These are phyloP conservation scores for Haplosporangium sp. DNA, from an alignment of 371 early-diverging fungal genomes.

Conservation along the genomic window DNA sequence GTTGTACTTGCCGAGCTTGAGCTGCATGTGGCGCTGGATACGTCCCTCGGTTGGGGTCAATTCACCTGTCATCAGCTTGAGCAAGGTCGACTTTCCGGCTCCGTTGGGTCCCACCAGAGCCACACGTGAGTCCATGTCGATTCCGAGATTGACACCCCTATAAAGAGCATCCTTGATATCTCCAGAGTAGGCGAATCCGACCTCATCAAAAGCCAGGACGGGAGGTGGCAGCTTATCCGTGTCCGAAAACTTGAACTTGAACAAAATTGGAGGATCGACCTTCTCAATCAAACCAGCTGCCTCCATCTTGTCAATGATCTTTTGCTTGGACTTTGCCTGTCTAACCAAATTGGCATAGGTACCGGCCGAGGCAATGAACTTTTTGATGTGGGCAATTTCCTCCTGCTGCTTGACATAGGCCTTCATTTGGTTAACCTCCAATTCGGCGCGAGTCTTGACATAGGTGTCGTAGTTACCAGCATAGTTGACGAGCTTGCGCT, in stretches of 20 bases:
- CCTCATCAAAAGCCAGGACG: constrained; percentile 93
- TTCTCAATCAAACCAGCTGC: constrained; percentile 97
- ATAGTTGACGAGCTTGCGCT: constrained; percentile 93
- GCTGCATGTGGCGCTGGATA: constrained; percentile 87
- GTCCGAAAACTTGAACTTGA: constrained; percentile 91
- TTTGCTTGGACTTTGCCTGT: constrained; percentile 98
- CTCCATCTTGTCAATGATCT: constrained; percentile 99
- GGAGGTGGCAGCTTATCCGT: constrained; percentile 96
- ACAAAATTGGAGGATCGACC: constrained; percentile 75
- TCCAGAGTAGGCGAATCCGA: constrained; percentile 93
- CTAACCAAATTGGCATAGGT: constrained; percentile 98
- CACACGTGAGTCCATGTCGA: constrained; percentile 97
- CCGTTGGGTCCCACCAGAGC: constrained; percentile 94
- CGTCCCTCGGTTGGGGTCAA: constrained; percentile 88
- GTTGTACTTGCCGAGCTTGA: constrained; percentile 97
- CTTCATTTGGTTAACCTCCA: constrained; percentile 97
- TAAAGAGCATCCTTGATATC: constrained; percentile 85
- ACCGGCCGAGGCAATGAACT: constrained; percentile 99
- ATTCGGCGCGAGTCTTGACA: constrained; percentile 93
- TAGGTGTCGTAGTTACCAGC: constrained; percentile 98
- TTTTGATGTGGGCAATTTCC: constrained; percentile 98
- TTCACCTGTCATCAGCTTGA: constrained; percentile 93
- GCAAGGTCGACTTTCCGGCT: constrained; percentile 93
- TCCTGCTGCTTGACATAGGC: constrained; percentile 98
- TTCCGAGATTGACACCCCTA: constrained; percentile 89